Percentiles rank a stretch among this genome's conserved stretches.
phyloP scores from a whole-genome alignment of 2,329 filamentous ascomycete genomes.

The Tetracladium maxilliforme region DNA sequence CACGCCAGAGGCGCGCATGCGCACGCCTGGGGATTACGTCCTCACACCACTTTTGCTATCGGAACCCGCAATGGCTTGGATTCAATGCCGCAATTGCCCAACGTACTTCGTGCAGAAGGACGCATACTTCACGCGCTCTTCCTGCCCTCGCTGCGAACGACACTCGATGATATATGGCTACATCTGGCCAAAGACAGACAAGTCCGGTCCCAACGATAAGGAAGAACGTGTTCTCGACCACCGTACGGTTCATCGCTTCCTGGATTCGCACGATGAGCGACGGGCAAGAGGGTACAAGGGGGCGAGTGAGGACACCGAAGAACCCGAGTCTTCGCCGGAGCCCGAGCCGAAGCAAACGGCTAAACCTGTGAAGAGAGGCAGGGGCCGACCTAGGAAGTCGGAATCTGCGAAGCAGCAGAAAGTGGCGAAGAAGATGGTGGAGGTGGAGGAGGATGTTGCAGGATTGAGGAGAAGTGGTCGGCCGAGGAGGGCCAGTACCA shows the following conservation, averaged over 20 bases:
- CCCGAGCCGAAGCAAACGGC: no score
- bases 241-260: conserved; percentile 72
- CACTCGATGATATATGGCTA: conserved; percentile 94
- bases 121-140: conserved; percentile 71
- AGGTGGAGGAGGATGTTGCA: not conserved
- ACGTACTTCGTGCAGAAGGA: conserved; percentile 76
- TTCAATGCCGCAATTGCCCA: conserved; percentile 74
- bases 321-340: no score
- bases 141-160: conserved; percentile 84
- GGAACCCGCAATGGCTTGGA: conserved; percentile 67
- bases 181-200: conserved; percentile 90
- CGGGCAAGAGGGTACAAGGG: no score
- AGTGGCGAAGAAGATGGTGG: not conserved
- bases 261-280: conserved; percentile 55
- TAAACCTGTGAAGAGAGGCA: no score
- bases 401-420: not conserved
- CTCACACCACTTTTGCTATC: conserved; percentile 64
- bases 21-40: conserved; percentile 66
- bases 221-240: conserved; percentile 62
- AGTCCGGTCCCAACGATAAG: conserved; percentile 56
- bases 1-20: no score
- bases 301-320: no score
- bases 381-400: conserved; percentile 1
- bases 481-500: no score
- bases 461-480: conserved; percentile 1